Conservation (phyloP, 768 basidiomycete genomes). For the Guyanaporus albipodus region DNA sequence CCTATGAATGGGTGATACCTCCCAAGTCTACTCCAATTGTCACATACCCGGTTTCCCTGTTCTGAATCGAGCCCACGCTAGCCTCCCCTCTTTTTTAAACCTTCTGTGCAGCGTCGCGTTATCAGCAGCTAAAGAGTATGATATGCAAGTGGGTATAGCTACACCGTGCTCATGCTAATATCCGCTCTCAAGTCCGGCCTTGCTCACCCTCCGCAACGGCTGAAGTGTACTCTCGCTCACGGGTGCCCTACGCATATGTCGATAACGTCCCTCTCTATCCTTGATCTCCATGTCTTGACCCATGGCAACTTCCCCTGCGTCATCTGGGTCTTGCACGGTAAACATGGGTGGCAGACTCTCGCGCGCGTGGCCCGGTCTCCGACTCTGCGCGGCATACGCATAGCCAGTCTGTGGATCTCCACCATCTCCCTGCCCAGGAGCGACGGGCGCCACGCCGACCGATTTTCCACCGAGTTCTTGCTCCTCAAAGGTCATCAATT, state of each 20-base stretch:
- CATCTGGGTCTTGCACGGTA: conserved; percentile 27
- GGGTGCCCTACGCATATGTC: conserved; percentile 83
- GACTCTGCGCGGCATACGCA: conserved; percentile 41
- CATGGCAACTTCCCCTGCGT: conserved; percentile 35
- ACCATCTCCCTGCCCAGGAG: conserved; percentile 15
- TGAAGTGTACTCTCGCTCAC: conserved; percentile 87
- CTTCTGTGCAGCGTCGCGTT: no score
- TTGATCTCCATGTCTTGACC: conserved; percentile 89
- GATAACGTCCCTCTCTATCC: conserved; percentile 79
- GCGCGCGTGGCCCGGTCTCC: conserved; percentile 61
- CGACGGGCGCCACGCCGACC: conserved; percentile 21
- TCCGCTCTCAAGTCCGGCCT: conserved; percentile 85
- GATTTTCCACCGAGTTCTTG: conserved; percentile 69
- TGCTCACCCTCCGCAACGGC: conserved; percentile 86
- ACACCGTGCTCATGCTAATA: conserved; percentile 6
- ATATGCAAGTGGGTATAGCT: conserved; percentile 17
- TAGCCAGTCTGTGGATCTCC: conserved; percentile 36
- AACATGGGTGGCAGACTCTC: conserved; percentile 55
- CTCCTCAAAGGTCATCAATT: conserved; percentile 96
- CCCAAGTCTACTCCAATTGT: background rate
- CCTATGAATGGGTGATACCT: conserved; percentile 19
- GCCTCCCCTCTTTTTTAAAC: background rate
- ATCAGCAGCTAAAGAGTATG: conserved; percentile 1
- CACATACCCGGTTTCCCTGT: background rate
- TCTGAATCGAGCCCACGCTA: no score